These are phyloP conservation scores for Chaetomium olivaceum DNA, from an alignment of 2,329 filamentous ascomycete species.

Conservation along the genomic window DNA sequence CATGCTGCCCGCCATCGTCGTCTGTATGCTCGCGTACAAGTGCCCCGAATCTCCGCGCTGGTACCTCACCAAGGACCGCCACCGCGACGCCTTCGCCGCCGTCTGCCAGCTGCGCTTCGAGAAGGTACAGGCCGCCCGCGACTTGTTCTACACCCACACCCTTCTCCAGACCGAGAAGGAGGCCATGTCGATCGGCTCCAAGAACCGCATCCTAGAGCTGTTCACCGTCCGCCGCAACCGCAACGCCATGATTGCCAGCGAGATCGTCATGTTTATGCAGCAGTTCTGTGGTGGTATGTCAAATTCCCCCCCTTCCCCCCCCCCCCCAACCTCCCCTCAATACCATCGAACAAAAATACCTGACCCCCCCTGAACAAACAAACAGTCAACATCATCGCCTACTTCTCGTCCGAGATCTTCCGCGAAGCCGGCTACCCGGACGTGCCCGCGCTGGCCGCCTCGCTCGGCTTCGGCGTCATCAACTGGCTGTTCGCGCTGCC, in stretches of 20 bases:
- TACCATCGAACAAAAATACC: not conserved
- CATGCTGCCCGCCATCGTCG: conserved; percentile 60
- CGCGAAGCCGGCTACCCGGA: conserved; percentile 53
- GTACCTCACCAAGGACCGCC: conserved; percentile 51
- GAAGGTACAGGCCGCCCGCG: conserved; percentile 56
- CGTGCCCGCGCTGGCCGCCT: conserved; percentile 56
- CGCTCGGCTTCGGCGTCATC: conserved; percentile 64
- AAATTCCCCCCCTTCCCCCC: too few relatives aligned
- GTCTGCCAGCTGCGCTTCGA: conserved; percentile 51
- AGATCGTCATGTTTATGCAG: conserved; percentile 69
- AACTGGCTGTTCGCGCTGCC: conserved; percentile 66
- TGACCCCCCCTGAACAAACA: conserved; percentile 32
- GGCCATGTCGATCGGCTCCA: conserved; percentile 48
- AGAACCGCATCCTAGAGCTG: conserved; percentile 56
- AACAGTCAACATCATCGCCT: conserved; percentile 52
- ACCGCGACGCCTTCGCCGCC: conserved; percentile 49
- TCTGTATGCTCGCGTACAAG: conserved; percentile 51
- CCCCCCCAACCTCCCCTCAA: too few relatives aligned
- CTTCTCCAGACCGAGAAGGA: conserved; percentile 59
- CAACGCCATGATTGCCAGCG: conserved; percentile 59
- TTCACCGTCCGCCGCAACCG: conserved; percentile 63
- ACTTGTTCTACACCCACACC: conserved; percentile 58
- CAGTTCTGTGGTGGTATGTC: conserved; percentile 47
- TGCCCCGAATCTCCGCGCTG: conserved; percentile 53
- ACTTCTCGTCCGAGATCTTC: conserved; percentile 65